These are phyloP conservation scores for Cladosporium halotolerans DNA, from an alignment of 2,329 filamentous ascomycete species.

Conservation along the genomic window DNA sequence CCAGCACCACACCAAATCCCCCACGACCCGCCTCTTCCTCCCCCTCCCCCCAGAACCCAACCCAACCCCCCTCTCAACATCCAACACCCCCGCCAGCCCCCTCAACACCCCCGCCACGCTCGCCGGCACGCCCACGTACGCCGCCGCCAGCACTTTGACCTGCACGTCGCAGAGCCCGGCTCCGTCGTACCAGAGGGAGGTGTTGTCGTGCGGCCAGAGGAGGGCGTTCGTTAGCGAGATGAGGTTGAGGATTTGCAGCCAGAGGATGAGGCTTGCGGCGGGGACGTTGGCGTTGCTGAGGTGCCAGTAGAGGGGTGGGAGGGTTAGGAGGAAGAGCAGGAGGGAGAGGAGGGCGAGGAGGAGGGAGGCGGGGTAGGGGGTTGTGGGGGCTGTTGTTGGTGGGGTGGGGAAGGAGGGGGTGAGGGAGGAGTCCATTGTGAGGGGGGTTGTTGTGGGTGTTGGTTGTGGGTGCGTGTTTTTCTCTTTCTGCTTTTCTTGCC, in stretches of 20 bases:
- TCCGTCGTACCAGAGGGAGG: slow-evolving; percentile 52
- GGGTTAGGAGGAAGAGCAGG: slow-evolving; percentile 46
- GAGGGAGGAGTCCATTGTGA: background rate
- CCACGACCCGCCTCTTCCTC: slow-evolving; percentile 39
- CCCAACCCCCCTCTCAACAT: slow-evolving; percentile 49
- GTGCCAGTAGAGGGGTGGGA: slow-evolving; percentile 56
- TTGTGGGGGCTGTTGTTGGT: background rate
- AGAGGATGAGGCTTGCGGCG: slow-evolving; percentile 51
- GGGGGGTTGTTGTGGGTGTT: background rate
- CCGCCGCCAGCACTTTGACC: slow-evolving; percentile 51
- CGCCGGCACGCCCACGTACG: slow-evolving; percentile 47
- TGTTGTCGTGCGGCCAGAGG: slow-evolving; percentile 57
- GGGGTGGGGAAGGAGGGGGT: background rate
- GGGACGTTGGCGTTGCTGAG: slow-evolving; percentile 55
- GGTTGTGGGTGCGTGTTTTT: background rate
- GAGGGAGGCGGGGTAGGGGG: slow-evolving; percentile 31
- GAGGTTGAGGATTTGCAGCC: slow-evolving; percentile 51
- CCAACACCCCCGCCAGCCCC: slow-evolving; percentile 54
- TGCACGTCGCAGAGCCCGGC: slow-evolving; percentile 59
- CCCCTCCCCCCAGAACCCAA: no score
- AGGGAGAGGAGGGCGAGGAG: slow-evolving; percentile 45
- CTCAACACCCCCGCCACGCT: slow-evolving; percentile 54
- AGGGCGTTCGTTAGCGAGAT: slow-evolving; percentile 56
- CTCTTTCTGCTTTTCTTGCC: no score
- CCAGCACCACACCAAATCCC: slow-evolving; percentile 53